Evolutionary conservation across 139 green algal species (phyloP), one percentile per base, ranked within the genome.

Genomic region (Bryopsis sp.): DNA sequence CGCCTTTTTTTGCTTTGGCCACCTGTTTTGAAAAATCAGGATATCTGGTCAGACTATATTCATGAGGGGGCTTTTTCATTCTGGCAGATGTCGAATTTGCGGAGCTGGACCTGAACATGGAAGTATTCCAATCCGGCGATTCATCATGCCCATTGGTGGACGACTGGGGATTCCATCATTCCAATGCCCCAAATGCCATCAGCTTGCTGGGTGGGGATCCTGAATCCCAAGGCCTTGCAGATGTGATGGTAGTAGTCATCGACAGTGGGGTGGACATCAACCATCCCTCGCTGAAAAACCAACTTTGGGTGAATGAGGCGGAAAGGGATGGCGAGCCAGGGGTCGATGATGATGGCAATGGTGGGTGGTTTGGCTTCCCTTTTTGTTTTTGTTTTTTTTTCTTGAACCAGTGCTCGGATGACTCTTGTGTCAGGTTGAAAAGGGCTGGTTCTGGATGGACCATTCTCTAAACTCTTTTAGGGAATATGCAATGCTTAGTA

Each of bases 261-360:
- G 73, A 78, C 67, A 78, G 58, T 29, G 73, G 73, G 1, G 67
- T 78, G 26, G 67, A 78, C 29, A 64, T 74, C 59, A 58, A 2
- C 7, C 73, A 78, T 64, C 73, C 73, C 1, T 46, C 59, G 22
- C 67, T 78, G 5, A 58, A 34, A 2, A 43, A 47, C 47, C 19
- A 26, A 8, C 36, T 76, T 2, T 68, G 57, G 31, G 11, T 54
- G 2, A 60, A 60, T 26, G 43, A 48, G 28, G 68, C 38, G 35
- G 73, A 74, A 46, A 43, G 32, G 29, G 48, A 59, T 67, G 66
- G 73, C 4, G 2, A 37, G 7, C 54, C 47, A 33, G 65, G 72
- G n/a, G 67, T 64, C 0, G 67, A 64, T 19, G 73, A 78, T 36
- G 61, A 72, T 26, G 33, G 48, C 4, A 72, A 72, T 24, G 65